Base-by-base conservation (phyloP, 2,329 filamentous ascomycete species). In the Penicillium sp. region DNA sequence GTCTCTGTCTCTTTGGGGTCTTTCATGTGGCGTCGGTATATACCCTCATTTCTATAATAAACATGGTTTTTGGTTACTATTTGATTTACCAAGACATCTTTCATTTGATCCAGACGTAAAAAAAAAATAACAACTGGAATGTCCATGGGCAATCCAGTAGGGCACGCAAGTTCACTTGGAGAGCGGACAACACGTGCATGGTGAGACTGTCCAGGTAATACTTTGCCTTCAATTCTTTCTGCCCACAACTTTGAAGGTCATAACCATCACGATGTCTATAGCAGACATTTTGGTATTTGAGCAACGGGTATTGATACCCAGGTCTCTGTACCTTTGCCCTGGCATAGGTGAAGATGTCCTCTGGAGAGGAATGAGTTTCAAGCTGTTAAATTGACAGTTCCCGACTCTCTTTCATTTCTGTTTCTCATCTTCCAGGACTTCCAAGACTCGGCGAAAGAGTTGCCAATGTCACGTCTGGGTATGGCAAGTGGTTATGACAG, bases 1-100 rank as follows among this genome's bases (percentile, higher is more conserved):
- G 17, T 41, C 36, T 38, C 19, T 28, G 10, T 30, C 16, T 31
- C 22, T 31, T n/a, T 37, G 52, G 44, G 46, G 17, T 42, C 37
- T 44, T 50, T 53, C 50, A 41, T 53, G 43, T 53, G 50, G 50
- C 50, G 50, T 53, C 50, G 46, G 53, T 45, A 44, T 55, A 55
- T 55, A 55, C 53, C 53, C 53, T 55, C 47, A 44, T 50, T 45
- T 51, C 41, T 33, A 38, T 40, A 51, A 51, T 51, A 40, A 38
- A 45, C 28, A 26, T 26, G 26, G 7, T 26, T 55, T 49, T 40
- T 50, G 28, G 36, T 17, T 31, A 33, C 17, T 16, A 8, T 22
- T 16, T 19, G 5, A 16, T 22, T 22, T 16, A 44, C n/a, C 30
- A 45, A 35, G 5, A 25, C 4, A 35, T n/a, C 3, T 22, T 25